Percentiles rank a stretch among this genome's conserved stretches.
Conservation (phyloP, 176 grass and related monocot genomes). For the Oryza rufipogon region DNA sequence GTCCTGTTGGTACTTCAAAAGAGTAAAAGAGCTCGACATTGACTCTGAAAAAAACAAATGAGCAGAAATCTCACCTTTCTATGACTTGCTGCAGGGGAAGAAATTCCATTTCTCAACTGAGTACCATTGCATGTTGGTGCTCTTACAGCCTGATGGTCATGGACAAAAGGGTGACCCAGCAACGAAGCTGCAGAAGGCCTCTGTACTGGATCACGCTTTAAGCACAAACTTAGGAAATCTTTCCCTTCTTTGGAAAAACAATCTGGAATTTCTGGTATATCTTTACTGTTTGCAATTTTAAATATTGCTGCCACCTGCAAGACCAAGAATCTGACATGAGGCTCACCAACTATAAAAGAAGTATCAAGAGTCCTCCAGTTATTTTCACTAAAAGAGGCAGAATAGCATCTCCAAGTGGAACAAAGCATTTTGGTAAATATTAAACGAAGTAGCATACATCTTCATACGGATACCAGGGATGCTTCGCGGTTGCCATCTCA, state of each 20-base stretch:
- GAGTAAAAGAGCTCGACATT: not conserved
- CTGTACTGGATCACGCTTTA: conserved; percentile 54
- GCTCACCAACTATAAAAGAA: not conserved
- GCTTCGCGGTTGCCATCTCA: conserved; percentile 70
- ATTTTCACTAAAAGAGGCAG: not conserved
- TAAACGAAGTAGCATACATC: conserved; percentile 29
- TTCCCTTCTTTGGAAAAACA: conserved; percentile 61
- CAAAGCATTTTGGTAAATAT: conserved; percentile 2
- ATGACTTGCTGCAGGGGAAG: not conserved
- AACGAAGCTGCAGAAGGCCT: conserved; percentile 52
- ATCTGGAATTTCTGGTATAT: conserved; percentile 63
- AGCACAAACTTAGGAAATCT: conserved; percentile 54
- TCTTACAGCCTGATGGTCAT: not conserved
- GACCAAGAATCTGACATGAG: conserved; percentile 13
- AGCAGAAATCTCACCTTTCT: conserved; percentile 24
- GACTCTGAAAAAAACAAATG: not conserved
- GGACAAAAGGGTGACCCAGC: conserved; percentile 64
- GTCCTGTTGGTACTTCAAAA: not conserved
- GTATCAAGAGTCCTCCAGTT: not conserved
- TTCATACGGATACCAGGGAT: conserved; percentile 63
- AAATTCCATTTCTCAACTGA: conserved; percentile 15
- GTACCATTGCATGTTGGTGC: not conserved
- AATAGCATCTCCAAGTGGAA: conserved; percentile 15
- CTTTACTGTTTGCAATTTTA: conserved; percentile 61
- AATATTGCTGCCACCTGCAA: conserved; percentile 64